A percentile compares a stretch with the other conserved stretches of the same genome.
phyloP scores from a whole-genome alignment of 768 basidiomycete genomes.

The Sarcodon sp. region DNA sequence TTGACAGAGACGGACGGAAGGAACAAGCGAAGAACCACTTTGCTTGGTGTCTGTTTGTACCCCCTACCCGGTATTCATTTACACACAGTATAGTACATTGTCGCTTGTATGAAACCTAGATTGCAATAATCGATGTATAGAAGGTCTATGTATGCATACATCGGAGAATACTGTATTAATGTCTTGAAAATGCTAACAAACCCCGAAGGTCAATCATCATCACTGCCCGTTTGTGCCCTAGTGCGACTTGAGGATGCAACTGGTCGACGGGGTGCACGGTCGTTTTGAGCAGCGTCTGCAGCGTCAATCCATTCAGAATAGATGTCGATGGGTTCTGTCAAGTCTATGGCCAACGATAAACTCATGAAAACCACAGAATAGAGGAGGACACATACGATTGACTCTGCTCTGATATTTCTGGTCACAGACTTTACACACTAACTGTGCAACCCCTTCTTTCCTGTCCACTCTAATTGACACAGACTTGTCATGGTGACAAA shows the following conservation, averaged over 20 bases:
- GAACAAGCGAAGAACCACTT: no score
- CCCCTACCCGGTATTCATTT: no score
- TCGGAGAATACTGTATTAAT: conserved; percentile 3
- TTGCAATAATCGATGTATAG: no score
- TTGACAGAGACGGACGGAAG: no score
- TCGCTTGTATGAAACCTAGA: no score
- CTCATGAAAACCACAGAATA: conserved; percentile 1
- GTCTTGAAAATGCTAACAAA: not conserved
- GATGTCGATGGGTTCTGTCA: conserved; percentile 81
- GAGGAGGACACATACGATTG: conserved; percentile 49
- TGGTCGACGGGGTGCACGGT: conserved; percentile 42
- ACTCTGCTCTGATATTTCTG: conserved; percentile 83
- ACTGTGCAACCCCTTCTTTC: conserved; percentile 72
- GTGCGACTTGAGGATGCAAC: conserved; percentile 39
- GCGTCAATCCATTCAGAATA: conserved; percentile 91
- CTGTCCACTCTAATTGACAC: conserved; percentile 77
- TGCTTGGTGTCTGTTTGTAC: no score
- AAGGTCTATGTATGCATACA: not conserved
- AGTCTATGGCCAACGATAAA: conserved; percentile 31
- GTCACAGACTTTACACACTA: conserved; percentile 77
- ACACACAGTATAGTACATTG: no score
- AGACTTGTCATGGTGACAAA: conserved; percentile 85
- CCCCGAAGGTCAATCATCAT: conserved; percentile 28
- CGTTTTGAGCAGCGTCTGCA: conserved; percentile 68
- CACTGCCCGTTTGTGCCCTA: conserved; percentile 26